Evolutionary conservation across 208 protist genomes (phyloP), one percentile per base, ranked within the genome.

Genomic region (Leishmania mexicana): DNA sequence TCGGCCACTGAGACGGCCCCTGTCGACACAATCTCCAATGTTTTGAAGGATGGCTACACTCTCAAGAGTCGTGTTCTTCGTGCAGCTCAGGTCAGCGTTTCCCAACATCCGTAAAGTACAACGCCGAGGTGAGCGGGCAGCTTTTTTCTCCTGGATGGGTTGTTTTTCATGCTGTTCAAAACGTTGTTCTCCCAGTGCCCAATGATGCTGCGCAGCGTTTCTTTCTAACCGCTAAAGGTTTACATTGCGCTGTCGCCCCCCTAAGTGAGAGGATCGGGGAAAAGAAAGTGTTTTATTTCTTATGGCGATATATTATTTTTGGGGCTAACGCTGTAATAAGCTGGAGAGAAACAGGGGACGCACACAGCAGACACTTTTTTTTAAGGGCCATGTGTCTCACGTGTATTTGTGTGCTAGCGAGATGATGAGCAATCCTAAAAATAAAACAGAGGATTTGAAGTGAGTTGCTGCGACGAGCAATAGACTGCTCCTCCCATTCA

Each of bases 11-110:
- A 90, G 8, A 79, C 88, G 51, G 64, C 84, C 15, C 90, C 92
- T 6, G 40, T 49, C 7, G 93, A 94, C 54, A 87, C 85, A 42
- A 86, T 99, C 38, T 93, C 93, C 8, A 82, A 88, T 57, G 92
- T 99, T 10, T 79, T 99, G n/a, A 98, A 98, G 87, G 90, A 89
- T 68, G 97, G 97, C 51, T 99, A 98, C 87, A 96, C 80, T 35
- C 87, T 98, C 40, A 95, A 96, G 75, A 87, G 85, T 49, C 90
- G 97, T 67, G 87, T 98, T 21, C 91, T 99, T 51, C 93, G 97
- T 40, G 91, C 97, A 75, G 91, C 96, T 4, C 97, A 99, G 83
- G 97, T 99, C 75, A 91, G 91, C 73, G 96, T 98, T 51, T 90
- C 93, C 42, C 83, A 86, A 31, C 54, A 77, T 62, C 73, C 13